These are phyloP conservation scores for Cyphellophora attinorum DNA, from an alignment of 2,329 filamentous ascomycete genomes.

Conservation along the genomic window DNA sequence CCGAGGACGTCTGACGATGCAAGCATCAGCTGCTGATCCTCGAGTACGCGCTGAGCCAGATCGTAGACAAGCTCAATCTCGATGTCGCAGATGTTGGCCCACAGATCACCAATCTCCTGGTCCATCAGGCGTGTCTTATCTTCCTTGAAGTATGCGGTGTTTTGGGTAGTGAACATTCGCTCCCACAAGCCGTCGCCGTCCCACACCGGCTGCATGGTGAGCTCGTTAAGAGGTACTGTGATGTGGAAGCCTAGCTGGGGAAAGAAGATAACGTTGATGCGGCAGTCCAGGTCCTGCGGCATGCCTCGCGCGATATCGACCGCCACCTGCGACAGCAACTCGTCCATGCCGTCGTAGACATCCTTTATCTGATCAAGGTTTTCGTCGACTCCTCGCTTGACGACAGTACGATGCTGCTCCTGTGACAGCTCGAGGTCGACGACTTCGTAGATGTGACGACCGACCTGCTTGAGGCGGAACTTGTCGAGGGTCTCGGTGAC, in stretches of 20 bases:
- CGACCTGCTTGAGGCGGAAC: constrained; percentile 53
- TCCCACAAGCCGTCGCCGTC: constrained; percentile 63
- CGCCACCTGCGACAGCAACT: constrained; percentile 60
- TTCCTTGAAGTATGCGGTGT: constrained; percentile 78
- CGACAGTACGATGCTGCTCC: constrained; percentile 60
- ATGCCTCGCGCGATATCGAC: constrained; percentile 53
- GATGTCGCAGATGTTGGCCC: constrained; percentile 72
- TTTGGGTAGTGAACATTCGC: constrained; percentile 63
- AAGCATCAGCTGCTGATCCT: constrained; percentile 57
- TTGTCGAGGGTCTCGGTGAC: constrained; percentile 52
- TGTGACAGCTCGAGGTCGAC: constrained; percentile 32
- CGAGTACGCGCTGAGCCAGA: constrained; percentile 61
- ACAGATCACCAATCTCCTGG: constrained; percentile 71
- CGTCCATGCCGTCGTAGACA: constrained; percentile 67
- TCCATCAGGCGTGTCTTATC: constrained; percentile 72
- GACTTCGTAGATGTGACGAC: constrained; percentile 60
- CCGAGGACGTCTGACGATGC: constrained; percentile 71
- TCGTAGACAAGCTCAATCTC: constrained; percentile 83
- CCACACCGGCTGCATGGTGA: constrained; percentile 51
- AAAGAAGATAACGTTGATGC: constrained; percentile 74
- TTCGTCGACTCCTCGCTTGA: constrained; percentile 61
- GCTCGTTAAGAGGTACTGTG: constrained; percentile 54
- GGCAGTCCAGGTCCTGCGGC: constrained; percentile 45
- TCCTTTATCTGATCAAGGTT: constrained; percentile 70
- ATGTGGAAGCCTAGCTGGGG: constrained; percentile 88